phyloP scores from a whole-genome alignment of 495 filamentous ascomycete genomes.

The Parmelia sp. region DNA sequence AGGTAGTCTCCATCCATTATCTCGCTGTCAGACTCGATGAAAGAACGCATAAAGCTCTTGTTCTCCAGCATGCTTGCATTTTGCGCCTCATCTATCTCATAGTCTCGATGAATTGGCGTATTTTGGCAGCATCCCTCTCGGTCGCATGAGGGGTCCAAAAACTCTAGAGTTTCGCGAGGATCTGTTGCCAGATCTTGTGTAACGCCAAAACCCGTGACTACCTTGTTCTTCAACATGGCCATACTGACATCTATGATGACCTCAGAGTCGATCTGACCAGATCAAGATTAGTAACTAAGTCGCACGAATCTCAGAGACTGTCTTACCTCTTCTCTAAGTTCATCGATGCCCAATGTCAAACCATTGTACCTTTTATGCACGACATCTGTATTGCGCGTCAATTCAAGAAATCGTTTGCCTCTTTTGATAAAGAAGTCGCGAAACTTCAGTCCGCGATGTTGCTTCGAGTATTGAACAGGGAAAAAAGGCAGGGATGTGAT shows the following conservation, averaged over 20 bases:
- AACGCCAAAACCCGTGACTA: background rate
- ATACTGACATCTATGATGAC: background rate
- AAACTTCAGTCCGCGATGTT: background rate
- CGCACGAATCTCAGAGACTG: background rate
- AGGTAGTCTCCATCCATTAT: background rate
- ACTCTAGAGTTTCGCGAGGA: background rate
- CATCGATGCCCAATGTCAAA: background rate
- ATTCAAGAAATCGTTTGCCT: background rate
- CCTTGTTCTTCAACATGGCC: background rate
- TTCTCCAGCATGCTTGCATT: background rate
- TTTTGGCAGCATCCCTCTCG: background rate
- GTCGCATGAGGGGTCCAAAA: background rate
- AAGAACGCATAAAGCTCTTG: constrained; percentile 13
- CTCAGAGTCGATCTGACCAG: background rate
- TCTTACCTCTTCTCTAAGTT: background rate
- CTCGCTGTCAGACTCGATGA: background rate
- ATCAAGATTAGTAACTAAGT: background rate
- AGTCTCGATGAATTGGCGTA: background rate
- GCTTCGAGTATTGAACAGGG: background rate
- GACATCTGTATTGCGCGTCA: background rate
- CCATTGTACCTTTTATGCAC: background rate
- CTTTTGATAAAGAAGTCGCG: background rate
- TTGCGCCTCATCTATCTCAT: background rate
- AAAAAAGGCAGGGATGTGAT: background rate
- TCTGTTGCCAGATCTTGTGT: background rate